These are phyloP conservation scores for Hypoxylon sp. DNA, from an alignment of 2,329 filamentous ascomycete species.

Conservation along the genomic window DNA sequence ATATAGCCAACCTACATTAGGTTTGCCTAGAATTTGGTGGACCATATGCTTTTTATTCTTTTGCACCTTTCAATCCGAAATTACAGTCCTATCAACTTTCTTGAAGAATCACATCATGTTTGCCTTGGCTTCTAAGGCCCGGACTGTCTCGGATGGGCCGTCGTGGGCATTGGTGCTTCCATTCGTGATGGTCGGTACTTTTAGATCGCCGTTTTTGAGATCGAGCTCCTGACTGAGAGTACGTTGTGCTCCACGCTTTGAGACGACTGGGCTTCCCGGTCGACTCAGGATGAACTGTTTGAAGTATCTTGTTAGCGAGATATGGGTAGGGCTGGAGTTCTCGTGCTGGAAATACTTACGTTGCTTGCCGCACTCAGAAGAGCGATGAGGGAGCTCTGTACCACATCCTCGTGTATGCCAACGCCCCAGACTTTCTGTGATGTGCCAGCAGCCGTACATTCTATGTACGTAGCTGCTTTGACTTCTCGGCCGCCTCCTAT, in stretches of 20 bases:
- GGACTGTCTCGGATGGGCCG: conserved; percentile 53
- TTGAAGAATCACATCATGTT: conserved; percentile 53
- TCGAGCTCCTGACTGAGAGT: conserved; percentile 59
- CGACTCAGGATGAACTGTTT: conserved; percentile 79
- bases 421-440: conserved; percentile 88
- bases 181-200: conserved; percentile 45
- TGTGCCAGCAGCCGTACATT: conserved; percentile 80
- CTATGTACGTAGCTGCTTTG: conserved; percentile 96
- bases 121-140: conserved; percentile 59
- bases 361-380: conserved; percentile 87
- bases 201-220: conserved; percentile 51
- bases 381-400: conserved; percentile 89
- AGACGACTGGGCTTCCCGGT: conserved; percentile 76
- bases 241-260: conserved; percentile 70
- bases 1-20: conserved; percentile 14
- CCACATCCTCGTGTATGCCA: conserved; percentile 92
- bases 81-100: conserved; percentile 14
- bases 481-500: conserved; percentile 85
- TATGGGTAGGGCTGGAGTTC: neutral
- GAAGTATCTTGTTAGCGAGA: conserved; percentile 32
- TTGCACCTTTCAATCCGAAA: conserved; percentile 9
- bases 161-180: conserved; percentile 42
- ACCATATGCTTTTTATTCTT: conserved; percentile 30
- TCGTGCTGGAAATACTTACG: conserved; percentile 68
- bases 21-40: conserved; percentile 13